Percentiles rank a stretch among this genome's conserved stretches.
phyloP scores from a whole-genome alignment of 352 stramenopile species.

The Globisporangium sylvaticum region DNA sequence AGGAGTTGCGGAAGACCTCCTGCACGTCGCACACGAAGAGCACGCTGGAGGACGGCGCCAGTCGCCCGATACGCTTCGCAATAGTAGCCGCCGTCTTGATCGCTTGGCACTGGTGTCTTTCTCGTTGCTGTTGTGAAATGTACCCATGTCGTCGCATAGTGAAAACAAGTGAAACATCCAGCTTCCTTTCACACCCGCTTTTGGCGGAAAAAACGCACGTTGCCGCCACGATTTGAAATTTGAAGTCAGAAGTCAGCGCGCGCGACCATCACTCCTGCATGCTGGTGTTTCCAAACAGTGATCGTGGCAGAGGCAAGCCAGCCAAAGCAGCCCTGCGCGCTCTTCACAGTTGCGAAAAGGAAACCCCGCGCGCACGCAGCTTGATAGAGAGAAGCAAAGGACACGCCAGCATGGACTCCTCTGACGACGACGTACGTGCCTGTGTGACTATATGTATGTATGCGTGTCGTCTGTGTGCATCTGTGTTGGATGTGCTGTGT shows the following conservation, averaged over 20 bases:
- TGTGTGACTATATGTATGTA: background rate
- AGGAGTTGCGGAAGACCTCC: constrained; percentile 92
- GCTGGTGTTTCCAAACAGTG: background rate
- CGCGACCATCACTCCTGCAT: background rate
- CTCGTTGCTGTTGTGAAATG: no score
- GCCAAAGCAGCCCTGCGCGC: background rate
- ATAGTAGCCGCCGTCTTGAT: background rate
- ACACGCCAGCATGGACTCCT: constrained; percentile 43
- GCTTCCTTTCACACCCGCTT: no score
- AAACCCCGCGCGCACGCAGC: background rate
- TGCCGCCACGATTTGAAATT: constrained; percentile 3
- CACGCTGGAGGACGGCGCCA: constrained; percentile 65
- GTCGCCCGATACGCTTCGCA: constrained; percentile 32
- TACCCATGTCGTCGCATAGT: no score
- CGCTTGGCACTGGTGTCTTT: no score
- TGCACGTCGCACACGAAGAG: constrained; percentile 97
- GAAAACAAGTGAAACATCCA: no score
- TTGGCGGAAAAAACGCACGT: no score
- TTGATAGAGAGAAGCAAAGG: background rate
- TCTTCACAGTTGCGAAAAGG: constrained; percentile 10
- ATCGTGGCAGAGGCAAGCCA: background rate
- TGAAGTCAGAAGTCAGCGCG: background rate
- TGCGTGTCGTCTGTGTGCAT: background rate
- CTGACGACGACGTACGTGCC: constrained; percentile 43
- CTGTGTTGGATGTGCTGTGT: background rate